These are phyloP conservation scores for Vigna nakashimae DNA, from an alignment of 306 rosid genomes.

Conservation along the genomic window DNA sequence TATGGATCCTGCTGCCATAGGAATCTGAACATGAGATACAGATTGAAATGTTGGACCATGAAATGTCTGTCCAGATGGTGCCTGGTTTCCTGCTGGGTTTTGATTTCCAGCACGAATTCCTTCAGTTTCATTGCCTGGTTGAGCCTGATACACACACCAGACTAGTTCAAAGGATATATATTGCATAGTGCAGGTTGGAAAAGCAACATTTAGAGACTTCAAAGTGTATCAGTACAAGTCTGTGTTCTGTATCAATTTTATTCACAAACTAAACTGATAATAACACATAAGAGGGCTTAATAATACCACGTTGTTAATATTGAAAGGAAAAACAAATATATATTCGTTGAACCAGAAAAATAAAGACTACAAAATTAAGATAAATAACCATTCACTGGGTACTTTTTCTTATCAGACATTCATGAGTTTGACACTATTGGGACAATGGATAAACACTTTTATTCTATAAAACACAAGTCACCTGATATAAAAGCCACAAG, in stretches of 20 bases:
- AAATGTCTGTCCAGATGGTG: conserved; percentile 73
- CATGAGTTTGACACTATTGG: conserved; percentile 29
- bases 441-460: background rate
- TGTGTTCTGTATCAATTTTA: conserved; percentile 23
- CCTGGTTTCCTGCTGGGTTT: conserved; percentile 66
- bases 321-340: conserved; percentile 7
- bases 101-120: conserved; percentile 51
- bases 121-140: conserved; percentile 67
- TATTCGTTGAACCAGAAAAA: conserved; percentile 2
- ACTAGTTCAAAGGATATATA: conserved; percentile 35
- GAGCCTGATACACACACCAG: conserved; percentile 47
- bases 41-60: conserved; percentile 67
- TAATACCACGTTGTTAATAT: background rate
- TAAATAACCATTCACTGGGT: background rate
- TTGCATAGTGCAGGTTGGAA: background rate
- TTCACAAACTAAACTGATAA: conserved; percentile 26
- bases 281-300: conserved; percentile 32
- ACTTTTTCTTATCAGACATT: background rate
- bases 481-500: conserved; percentile 12
- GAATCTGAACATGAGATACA: conserved; percentile 80
- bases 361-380: conserved; percentile 15
- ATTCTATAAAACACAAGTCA: conserved; percentile 10
- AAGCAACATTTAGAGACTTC: background rate
- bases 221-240: conserved; percentile 14
- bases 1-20: conserved; percentile 67